These are phyloP conservation scores for Corymbia maculata DNA, from an alignment of 345 rosid species.

Conservation along the genomic window DNA sequence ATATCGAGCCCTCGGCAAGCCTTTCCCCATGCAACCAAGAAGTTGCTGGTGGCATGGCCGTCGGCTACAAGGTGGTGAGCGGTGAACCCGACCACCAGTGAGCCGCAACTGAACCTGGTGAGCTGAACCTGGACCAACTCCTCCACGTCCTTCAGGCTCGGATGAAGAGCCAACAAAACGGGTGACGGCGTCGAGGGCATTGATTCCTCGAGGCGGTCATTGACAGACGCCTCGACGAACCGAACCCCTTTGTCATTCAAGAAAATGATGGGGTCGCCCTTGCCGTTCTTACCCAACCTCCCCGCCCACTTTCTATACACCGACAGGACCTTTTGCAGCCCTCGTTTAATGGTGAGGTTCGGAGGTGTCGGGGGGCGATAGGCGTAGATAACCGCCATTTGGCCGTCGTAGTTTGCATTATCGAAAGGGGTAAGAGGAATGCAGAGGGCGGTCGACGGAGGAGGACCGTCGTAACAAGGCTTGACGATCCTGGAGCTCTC, in stretches of 20 bases:
- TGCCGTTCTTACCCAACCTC: conserved; percentile 8
- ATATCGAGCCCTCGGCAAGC: conserved; percentile 17
- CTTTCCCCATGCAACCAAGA: conserved; percentile 23
- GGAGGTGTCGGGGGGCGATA: conserved; percentile 11
- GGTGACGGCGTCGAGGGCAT: conserved; percentile 17
- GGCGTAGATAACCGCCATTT: conserved; percentile 15
- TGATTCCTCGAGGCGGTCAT: conserved; percentile 1
- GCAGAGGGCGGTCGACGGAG: background rate
- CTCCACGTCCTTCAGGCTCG: conserved; percentile 14
- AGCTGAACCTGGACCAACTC: conserved; percentile 24
- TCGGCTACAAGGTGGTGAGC: conserved; percentile 21
- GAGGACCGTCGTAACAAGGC: conserved; percentile 5
- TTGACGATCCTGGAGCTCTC: conserved; percentile 6
- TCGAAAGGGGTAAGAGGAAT: conserved; percentile 7
- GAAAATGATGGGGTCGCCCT: conserved; percentile 10
- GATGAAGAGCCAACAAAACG: conserved; percentile 7
- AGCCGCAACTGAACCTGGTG: conserved; percentile 21
- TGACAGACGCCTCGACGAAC: conserved; percentile 11
- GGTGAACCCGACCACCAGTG: conserved; percentile 18
- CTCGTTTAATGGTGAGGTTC: conserved; percentile 1
- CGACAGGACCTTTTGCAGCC: conserved; percentile 8
- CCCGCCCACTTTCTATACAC: conserved; percentile 17
- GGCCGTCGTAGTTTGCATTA: conserved; percentile 7
- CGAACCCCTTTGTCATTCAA: conserved; percentile 16
- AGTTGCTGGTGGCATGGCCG: conserved; percentile 17